phyloP scores from a whole-genome alignment of 257 asterid genomes.

The Linderniella brevidens region DNA sequence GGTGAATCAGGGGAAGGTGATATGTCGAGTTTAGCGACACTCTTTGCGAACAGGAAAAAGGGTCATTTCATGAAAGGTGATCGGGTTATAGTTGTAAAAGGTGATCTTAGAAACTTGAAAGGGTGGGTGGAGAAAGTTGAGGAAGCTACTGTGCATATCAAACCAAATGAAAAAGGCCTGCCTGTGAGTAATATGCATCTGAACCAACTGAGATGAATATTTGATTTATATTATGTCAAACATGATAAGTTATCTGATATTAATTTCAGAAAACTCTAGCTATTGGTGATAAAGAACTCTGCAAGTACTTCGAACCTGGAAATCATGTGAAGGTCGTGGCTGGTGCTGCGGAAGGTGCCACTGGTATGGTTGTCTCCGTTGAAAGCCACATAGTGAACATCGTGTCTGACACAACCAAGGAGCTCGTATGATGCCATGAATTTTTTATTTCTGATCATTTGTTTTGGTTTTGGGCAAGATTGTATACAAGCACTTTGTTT shows the following conservation, averaged over 20 bases:
- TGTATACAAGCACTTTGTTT: constrained; percentile 1
- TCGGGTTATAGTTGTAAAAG: constrained; percentile 77
- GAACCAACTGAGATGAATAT: not conserved
- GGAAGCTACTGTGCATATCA: constrained; percentile 87
- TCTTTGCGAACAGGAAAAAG: constrained; percentile 75
- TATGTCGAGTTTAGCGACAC: constrained; percentile 64
- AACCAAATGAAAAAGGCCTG: constrained; percentile 67
- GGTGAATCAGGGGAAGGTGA: constrained; percentile 74
- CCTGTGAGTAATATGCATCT: constrained; percentile 24
- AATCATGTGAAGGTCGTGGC: constrained; percentile 87
- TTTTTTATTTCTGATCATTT: constrained; percentile 1
- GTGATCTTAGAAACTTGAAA: constrained; percentile 77
- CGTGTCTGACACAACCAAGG: constrained; percentile 96
- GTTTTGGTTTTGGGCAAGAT: constrained; percentile 1
- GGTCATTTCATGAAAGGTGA: constrained; percentile 98
- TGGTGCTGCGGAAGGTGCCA: constrained; percentile 93
- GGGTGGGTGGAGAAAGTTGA: constrained; percentile 94
- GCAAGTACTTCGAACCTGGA: constrained; percentile 93
- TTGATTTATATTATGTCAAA: not conserved
- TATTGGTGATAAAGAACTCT: constrained; percentile 66
- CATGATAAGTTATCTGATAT: constrained; percentile 1
- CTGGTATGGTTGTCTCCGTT: constrained; percentile 96
- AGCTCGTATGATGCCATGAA: constrained; percentile 36
- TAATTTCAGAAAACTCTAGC: constrained; percentile 60
- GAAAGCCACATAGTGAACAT: constrained; percentile 91